phyloP scores from a whole-genome alignment of 1,284 basidiomycete species.

The Chondrostereum purpureum region DNA sequence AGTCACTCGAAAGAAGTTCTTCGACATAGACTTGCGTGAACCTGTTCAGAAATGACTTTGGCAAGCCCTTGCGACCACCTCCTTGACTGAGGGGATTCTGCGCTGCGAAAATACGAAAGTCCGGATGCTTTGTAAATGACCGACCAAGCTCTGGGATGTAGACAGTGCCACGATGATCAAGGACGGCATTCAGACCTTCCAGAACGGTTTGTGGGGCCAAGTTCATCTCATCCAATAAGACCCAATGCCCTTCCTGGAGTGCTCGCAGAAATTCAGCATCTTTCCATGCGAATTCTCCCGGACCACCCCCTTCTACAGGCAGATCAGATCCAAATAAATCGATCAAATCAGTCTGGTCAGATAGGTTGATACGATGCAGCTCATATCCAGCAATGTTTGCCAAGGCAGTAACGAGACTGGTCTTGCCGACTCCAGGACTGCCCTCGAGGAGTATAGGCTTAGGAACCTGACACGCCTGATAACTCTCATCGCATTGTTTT shows the following conservation, averaged over 20 bases:
- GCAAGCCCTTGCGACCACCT: constrained; percentile 94
- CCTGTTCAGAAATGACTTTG: constrained; percentile 95
- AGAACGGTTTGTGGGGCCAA: constrained; percentile 93
- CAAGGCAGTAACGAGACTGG: constrained; percentile 86
- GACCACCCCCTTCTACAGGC: constrained; percentile 85
- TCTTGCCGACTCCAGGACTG: constrained; percentile 99
- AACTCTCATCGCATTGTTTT: constrained; percentile 85
- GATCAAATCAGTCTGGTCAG: constrained; percentile 96
- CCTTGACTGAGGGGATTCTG: constrained; percentile 98
- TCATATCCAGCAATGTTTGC: constrained; percentile 76
- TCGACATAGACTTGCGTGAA: constrained; percentile 97
- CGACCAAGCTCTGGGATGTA: constrained; percentile 94
- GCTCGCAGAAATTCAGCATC: constrained; percentile 95
- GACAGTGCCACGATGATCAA: constrained; percentile 94
- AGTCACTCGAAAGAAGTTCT: constrained; percentile 77
- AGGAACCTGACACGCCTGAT: constrained; percentile 84
- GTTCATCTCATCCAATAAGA: constrained; percentile 98
- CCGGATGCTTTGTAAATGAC: constrained; percentile 83
- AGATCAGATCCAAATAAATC: constrained; percentile 97
- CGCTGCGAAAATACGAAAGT: constrained; percentile 95
- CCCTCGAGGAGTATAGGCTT: constrained; percentile 97
- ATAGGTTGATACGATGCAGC: constrained; percentile 95
- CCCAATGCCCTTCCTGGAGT: constrained; percentile 92
- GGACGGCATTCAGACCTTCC: constrained; percentile 93
- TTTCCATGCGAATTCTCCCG: constrained; percentile 96